Conservation (phyloP, 768 basidiomycete genomes). For the Omphalotus guepiniiformis region DNA sequence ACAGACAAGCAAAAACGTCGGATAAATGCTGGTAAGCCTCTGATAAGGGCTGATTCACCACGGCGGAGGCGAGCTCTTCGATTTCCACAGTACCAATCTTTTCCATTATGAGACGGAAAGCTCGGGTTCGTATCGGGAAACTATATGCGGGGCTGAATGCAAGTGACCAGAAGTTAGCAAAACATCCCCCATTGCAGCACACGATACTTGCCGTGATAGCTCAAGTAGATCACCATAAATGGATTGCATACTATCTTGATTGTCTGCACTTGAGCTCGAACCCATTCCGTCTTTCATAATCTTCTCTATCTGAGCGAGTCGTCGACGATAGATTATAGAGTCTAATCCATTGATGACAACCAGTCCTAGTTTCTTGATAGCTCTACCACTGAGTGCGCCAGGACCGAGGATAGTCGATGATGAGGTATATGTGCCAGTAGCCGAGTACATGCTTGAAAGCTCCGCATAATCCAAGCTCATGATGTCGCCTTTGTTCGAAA, state of each 20-base stretch:
- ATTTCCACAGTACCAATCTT: background rate
- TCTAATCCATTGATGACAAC: background rate
- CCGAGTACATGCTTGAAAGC: background rate
- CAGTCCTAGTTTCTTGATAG: background rate
- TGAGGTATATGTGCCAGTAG: background rate
- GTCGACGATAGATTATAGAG: background rate
- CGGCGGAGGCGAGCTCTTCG: background rate
- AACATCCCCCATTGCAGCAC: background rate
- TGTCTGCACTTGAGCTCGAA: no score
- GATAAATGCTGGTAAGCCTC: background rate
- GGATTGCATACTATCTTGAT: background rate
- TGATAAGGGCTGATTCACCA: background rate
- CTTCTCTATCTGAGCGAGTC: background rate
- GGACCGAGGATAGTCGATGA: slow-evolving; percentile 3
- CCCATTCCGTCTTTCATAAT: background rate
- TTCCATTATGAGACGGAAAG: slow-evolving; percentile 2
- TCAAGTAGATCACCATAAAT: slow-evolving; percentile 1
- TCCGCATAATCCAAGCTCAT: no score
- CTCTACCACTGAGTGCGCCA: slow-evolving; percentile 1
- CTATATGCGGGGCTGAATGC: background rate
- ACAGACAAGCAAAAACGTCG: background rate
- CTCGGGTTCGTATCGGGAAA: background rate
- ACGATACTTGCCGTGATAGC: background rate
- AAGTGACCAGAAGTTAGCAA: background rate
- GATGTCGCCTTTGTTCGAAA: no score